Evolutionary conservation across 2,329 filamentous ascomycete genomes (phyloP).

Genomic region (Arachnopeziza araneosa): DNA sequence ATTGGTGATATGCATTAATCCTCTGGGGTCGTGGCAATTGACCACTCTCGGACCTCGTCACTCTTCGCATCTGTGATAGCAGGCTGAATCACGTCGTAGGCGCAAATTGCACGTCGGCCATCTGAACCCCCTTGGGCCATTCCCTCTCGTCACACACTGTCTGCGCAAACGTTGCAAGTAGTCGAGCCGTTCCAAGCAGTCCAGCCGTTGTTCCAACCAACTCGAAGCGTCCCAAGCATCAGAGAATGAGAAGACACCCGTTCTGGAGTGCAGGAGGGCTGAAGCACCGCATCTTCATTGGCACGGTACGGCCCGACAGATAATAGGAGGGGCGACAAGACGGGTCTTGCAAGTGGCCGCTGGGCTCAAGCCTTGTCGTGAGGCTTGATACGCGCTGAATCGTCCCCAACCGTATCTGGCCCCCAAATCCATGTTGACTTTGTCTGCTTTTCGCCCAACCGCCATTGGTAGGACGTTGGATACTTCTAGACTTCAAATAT

Average conservation of each 20-base stretch:
- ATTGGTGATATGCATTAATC: not conserved
- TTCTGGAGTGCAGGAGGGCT: not conserved
- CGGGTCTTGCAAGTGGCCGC: conserved; percentile 12
- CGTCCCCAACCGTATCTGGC: not conserved
- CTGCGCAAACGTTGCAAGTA: too few relatives aligned
- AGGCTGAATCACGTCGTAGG: not conserved
- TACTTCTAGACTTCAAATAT: not conserved
- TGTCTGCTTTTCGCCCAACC: not conserved
- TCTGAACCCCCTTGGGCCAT: too few relatives aligned
- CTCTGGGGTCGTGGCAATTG: not conserved
- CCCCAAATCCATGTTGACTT: not conserved
- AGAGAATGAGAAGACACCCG: not conserved
- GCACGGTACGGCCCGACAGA: conserved; percentile 10
- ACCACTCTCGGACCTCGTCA: not conserved
- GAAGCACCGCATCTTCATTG: conserved; percentile 2
- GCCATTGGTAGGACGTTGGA: not conserved
- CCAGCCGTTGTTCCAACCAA: not conserved
- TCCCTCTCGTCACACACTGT: too few relatives aligned
- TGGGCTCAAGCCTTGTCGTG: not conserved
- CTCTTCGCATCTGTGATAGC: not conserved
- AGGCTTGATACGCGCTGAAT: not conserved
- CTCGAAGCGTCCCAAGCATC: not conserved
- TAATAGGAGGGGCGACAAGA: conserved; percentile 5
- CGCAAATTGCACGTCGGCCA: not conserved
- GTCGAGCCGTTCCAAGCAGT: too few relatives aligned